Base-by-base conservation (phyloP, 768 basidiomycete species). In the Myochromella boudieri region DNA sequence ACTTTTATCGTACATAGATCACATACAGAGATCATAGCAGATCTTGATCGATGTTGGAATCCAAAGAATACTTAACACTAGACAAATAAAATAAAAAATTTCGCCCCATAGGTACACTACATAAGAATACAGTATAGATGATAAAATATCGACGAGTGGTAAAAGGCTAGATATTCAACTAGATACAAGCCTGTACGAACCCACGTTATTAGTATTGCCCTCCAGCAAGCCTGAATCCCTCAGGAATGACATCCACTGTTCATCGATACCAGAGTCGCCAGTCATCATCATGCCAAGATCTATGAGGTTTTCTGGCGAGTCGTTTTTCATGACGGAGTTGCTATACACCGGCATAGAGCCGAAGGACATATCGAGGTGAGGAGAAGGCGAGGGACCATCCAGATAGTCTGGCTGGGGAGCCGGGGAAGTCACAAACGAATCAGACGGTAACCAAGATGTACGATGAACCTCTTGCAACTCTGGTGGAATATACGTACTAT, bases 181-280 rank as follows among this genome's bases (percentile, higher is more conserved):
- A n/a, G 28, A 36, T 11, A 31, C 15, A 20, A 24, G 32, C 34
- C 44, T 39, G 26, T 37, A 44, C 32, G 27, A 33, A 32, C 40
- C 48, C 12, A 21, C 40, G 40, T 27, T 40, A 24, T 38, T 48
- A 15, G 47, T 7, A 24, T 40, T 58, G n/a, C 55, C 68, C 53
- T 80, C 77, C 42, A 84, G 54, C 34, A 85, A 62, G 14, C 80
- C 81, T 8, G 79, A 76, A 46, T 82, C 78, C 28, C 76, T 74
- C 77, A 87, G 82, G 54, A 86, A 78, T 7, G 75, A 72, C 58
- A 71, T 74, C 85, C 85, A 87, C 56, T 79, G 79, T 43, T 84
- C 79, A 51, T 83, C 81, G 59, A 83, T 79, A 9, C 74, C 73
- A n/a, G 75, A 75, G 42, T 82, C 80, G 20, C 80, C 79, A 15